A percentile compares a stretch with the other conserved stretches of the same genome.
Conservation (phyloP, 2,329 filamentous ascomycete species). For the Penicillium brevicompactum region DNA sequence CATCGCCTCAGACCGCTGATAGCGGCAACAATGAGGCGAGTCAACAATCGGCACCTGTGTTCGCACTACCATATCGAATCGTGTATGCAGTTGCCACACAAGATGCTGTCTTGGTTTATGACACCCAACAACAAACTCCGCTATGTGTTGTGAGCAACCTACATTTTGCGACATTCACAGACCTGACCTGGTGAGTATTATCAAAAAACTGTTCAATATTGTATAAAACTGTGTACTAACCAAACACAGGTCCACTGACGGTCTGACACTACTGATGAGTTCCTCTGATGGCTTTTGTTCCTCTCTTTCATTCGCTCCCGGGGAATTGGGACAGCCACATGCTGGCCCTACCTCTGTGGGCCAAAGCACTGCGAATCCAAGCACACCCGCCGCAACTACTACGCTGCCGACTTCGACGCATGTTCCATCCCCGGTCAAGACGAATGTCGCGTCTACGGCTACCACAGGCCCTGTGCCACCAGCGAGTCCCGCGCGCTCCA, state of each 20-base stretch:
- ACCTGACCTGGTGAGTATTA: slow-evolving; percentile 79
- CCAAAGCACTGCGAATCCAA: slow-evolving; percentile 39
- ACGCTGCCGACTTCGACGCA: slow-evolving; percentile 72
- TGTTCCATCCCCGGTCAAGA: slow-evolving; percentile 57
- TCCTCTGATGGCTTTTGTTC: slow-evolving; percentile 99
- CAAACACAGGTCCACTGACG: slow-evolving; percentile 69
- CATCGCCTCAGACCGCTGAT: slow-evolving; percentile 57
- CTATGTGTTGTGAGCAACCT: slow-evolving; percentile 94
- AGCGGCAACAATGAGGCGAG: slow-evolving; percentile 51
- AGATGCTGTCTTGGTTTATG: slow-evolving; percentile 91
- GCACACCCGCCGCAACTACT: slow-evolving; percentile 60
- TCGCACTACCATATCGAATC: slow-evolving; percentile 87
- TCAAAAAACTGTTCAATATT: no score
- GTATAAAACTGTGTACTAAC: slow-evolving; percentile 15
- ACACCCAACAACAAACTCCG: slow-evolving; percentile 94
- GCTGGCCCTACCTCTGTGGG: slow-evolving; percentile 49
- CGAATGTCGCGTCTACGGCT: slow-evolving; percentile 57
- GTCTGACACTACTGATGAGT: slow-evolving; percentile 82
- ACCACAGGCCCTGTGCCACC: slow-evolving; percentile 65
- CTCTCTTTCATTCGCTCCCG: slow-evolving; percentile 76
- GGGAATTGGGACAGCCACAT: slow-evolving; percentile 83
- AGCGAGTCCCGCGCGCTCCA: slow-evolving; percentile 79
- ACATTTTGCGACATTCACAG: slow-evolving; percentile 96
- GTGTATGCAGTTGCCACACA: slow-evolving; percentile 97
- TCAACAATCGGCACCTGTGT: slow-evolving; percentile 64